Base-by-base conservation (phyloP, 2,329 filamentous ascomycete species). In the Thermothelomyces thermophilus region DNA sequence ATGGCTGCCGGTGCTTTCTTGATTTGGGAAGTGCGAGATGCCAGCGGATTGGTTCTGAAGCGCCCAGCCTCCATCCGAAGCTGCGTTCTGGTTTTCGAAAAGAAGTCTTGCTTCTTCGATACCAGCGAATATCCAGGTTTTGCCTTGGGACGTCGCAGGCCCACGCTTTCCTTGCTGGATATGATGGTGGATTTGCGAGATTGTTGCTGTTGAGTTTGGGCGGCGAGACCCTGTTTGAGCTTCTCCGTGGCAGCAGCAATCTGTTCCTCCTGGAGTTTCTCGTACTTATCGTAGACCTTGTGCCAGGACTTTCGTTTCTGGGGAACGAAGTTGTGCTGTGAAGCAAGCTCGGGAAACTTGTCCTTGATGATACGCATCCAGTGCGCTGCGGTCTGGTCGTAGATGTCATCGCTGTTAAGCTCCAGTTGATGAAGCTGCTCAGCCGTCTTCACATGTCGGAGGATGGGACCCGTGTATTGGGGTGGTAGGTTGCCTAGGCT, bases 351-450 rank as follows among this genome's bases (percentile, higher is more conserved):
- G 2, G 82, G 82, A 54, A 95, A 87, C 60, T 95, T 83, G 41
- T 82, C 80, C 45, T 80, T 77, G 66, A 97, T 93, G 61, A 96
- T 79, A 24, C 79, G 77, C 36, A 81, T 69, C 91, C 91, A 96
- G 54, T 91, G 72, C 59, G 90, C 85, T 17, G 72, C 76, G 34
- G 83, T 83, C 49, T 86, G 74, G 33, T 81, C 80, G 53, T 79
- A 73, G 45, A 96, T 76, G 56, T 95, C 87, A 0, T 89, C 87
- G 5, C 84, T 90, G 62, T 83, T 82, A 44, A 76, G 54, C 68
- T 96, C 90, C 51, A 96, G 76, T 50, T 75, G 63, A 60, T 80
- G 83, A 28, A 97, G 80, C 64, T 95, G 90, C 39, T 77, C 70
- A 1, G 90, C 83, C 56, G 77, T 84, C 47, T 86, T 81, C 49